Evolutionary conservation across 495 filamentous ascomycete genomes (phyloP).

Genomic region (Penicillium malachiteum): DNA sequence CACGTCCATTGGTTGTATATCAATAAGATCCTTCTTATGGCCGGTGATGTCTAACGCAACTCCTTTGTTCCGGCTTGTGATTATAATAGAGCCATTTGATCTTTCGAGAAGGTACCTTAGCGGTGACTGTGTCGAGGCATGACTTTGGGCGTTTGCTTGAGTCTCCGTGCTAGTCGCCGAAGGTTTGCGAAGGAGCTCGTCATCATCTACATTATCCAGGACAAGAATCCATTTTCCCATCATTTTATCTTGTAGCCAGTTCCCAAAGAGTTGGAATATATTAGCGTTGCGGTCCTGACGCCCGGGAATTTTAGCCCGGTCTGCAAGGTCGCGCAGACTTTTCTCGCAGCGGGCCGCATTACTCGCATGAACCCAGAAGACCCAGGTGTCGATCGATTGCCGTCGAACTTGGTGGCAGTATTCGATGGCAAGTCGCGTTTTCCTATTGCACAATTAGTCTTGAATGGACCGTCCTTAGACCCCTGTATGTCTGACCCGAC

Average conservation of each 20-base stretch:
- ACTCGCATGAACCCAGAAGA: constrained; percentile 52
- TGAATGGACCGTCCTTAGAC: not conserved
- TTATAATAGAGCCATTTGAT: constrained; percentile 15
- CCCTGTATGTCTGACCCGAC: not conserved
- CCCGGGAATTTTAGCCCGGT: constrained; percentile 32
- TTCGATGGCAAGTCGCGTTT: constrained; percentile 41
- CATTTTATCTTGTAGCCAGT: constrained; percentile 27
- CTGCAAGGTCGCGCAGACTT: constrained; percentile 38
- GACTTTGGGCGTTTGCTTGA: not conserved
- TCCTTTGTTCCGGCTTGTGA: constrained; percentile 16
- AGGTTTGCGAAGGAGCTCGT: constrained; percentile 13
- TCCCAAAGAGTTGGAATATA: constrained; percentile 37
- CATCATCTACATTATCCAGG: constrained; percentile 9
- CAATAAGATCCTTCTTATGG: not conserved
- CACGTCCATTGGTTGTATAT: not conserved
- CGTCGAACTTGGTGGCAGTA: constrained; percentile 31
- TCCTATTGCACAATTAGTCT: constrained; percentile 16
- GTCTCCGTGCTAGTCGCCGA: not conserved
- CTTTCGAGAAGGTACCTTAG: not conserved
- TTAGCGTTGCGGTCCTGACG: constrained; percentile 36
- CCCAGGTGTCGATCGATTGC: constrained; percentile 40
- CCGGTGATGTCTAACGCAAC: not conserved
- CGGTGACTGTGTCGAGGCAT: not conserved
- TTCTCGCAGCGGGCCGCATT: constrained; percentile 38
- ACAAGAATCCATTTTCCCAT: constrained; percentile 6